A percentile compares a stretch with the other conserved stretches of the same genome.
phyloP scores from a whole-genome alignment of 164 flowering plant species.

The Vitis vinifera region DNA sequence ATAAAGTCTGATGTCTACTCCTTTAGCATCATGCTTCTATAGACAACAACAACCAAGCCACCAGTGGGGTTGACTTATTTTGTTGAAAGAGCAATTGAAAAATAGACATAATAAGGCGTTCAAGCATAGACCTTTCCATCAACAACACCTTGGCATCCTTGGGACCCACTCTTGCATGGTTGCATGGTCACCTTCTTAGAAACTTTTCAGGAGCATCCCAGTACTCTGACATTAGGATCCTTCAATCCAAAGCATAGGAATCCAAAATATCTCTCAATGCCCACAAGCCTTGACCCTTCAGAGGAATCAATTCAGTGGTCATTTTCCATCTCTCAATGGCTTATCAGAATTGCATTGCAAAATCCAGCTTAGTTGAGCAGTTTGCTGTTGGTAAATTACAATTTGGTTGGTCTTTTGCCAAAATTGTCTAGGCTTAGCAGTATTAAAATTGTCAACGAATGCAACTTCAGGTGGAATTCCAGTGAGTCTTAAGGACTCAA shows the following conservation, averaged over 20 bases:
- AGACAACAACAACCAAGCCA: conserved; percentile 50
- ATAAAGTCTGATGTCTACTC: conserved; percentile 69
- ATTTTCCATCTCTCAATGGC: not conserved
- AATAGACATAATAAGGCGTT: conserved; percentile 19
- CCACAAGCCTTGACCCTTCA: conserved; percentile 53
- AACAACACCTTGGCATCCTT: too few relatives aligned
- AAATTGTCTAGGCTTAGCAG: conserved; percentile 51
- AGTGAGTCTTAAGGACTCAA: conserved; percentile 31
- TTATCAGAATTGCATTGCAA: conserved; percentile 9
- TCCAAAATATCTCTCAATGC: conserved; percentile 30
- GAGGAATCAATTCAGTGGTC: conserved; percentile 44
- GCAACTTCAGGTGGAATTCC: conserved; percentile 54
- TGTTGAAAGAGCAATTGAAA: conserved; percentile 56
- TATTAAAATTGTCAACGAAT: conserved; percentile 45
- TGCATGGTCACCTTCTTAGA: too few relatives aligned
- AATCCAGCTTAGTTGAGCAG: conserved; percentile 46
- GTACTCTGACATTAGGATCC: too few relatives aligned
- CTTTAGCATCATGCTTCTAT: conserved; percentile 59
- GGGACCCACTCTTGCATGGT: too few relatives aligned
- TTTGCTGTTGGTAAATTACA: conserved; percentile 46
- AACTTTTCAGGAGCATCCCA: too few relatives aligned
- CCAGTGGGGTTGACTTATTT: conserved; percentile 68
- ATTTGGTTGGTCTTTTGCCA: conserved; percentile 60
- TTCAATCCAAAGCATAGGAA: too few relatives aligned
- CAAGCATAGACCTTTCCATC: too few relatives aligned